A percentile compares a stretch with the other conserved stretches of the same genome.
Evolutionary conservation across 2,329 filamentous ascomycete genomes (phyloP).

Genomic region (Fusarium nygamai): DNA sequence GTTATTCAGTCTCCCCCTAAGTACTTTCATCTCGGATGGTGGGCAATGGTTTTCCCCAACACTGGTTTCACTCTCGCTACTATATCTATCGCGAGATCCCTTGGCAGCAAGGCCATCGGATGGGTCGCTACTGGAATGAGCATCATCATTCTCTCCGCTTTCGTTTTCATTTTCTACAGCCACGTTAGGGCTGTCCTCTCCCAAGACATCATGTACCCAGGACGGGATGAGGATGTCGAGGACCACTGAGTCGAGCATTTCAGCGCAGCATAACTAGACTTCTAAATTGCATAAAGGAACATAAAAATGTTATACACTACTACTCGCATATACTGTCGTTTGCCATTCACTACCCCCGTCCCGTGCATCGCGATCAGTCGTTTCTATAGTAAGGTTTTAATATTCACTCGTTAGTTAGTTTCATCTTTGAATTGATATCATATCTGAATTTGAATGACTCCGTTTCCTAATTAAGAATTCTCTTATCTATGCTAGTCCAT

Average conservation of each 20-base stretch:
- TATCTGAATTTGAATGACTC: neutral
- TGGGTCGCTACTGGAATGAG: constrained; percentile 63
- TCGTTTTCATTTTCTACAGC: constrained; percentile 56
- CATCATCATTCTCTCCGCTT: constrained; percentile 54
- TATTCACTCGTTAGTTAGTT: neutral
- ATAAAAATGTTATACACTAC: neutral
- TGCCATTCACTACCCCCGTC: neutral
- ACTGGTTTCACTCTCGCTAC: constrained; percentile 67
- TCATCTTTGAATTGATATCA: neutral
- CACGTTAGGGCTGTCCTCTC: constrained; percentile 55
- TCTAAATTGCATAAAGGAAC: neutral
- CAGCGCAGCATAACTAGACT: neutral
- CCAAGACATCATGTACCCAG: constrained; percentile 66
- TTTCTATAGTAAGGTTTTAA: neutral
- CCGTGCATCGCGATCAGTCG: neutral
- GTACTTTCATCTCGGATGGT: constrained; percentile 70
- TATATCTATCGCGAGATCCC: constrained; percentile 60
- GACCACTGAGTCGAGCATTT: constrained; percentile 49
- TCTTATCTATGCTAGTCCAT: neutral
- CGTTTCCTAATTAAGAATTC: neutral
- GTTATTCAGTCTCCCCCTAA: constrained; percentile 51
- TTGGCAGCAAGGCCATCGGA: constrained; percentile 54
- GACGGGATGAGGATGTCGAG: constrained; percentile 61
- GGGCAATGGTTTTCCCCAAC: constrained; percentile 71
- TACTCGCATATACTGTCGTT: neutral